These are phyloP conservation scores for Epichloe bromicola DNA, from an alignment of 2,329 filamentous ascomycete species.

Conservation along the genomic window DNA sequence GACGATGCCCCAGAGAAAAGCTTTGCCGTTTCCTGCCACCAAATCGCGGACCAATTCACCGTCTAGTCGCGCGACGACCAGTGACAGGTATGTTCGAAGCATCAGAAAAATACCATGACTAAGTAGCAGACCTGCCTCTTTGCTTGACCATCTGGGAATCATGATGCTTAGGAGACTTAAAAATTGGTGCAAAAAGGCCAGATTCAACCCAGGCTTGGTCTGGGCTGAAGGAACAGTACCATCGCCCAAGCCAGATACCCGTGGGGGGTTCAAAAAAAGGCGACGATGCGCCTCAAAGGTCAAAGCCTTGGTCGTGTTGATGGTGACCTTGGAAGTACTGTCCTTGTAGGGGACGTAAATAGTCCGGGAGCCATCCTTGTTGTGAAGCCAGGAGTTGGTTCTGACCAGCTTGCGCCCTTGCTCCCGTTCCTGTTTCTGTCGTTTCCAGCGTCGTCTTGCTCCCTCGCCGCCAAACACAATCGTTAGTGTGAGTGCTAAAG, in stretches of 20 bases:
- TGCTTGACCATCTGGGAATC: slow-evolving; percentile 90
- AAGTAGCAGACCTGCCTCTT: slow-evolving; percentile 80
- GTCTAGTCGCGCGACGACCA: slow-evolving; percentile 84
- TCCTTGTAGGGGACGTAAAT: slow-evolving; percentile 92
- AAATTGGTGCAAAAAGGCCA: slow-evolving; percentile 98
- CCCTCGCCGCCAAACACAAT: slow-evolving; percentile 73
- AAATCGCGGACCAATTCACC: slow-evolving; percentile 93
- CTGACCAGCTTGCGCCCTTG: slow-evolving; percentile 71
- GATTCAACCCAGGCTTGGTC: slow-evolving; percentile 85
- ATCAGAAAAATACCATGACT: slow-evolving; percentile 85
- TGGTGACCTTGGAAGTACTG: slow-evolving; percentile 78
- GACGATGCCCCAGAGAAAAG: slow-evolving; percentile 74
- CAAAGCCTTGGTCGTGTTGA: slow-evolving; percentile 76
- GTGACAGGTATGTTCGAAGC: slow-evolving; percentile 82
- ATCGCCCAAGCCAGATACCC: slow-evolving; percentile 64
- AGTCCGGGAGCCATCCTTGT: slow-evolving; percentile 88
- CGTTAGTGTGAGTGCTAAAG: slow-evolving; percentile 60
- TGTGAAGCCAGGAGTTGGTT: slow-evolving; percentile 82
- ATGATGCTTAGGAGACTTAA: slow-evolving; percentile 93
- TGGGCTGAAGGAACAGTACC: slow-evolving; percentile 71
- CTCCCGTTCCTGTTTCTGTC: slow-evolving; percentile 62
- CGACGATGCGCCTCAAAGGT: slow-evolving; percentile 95
- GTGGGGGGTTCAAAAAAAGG: slow-evolving; percentile 81
- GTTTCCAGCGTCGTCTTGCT: slow-evolving; percentile 63
- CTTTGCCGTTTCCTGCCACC: slow-evolving; percentile 83